phyloP scores from a whole-genome alignment of 2,329 filamentous ascomycete genomes.

The Alternaria hordeiaustralica region DNA sequence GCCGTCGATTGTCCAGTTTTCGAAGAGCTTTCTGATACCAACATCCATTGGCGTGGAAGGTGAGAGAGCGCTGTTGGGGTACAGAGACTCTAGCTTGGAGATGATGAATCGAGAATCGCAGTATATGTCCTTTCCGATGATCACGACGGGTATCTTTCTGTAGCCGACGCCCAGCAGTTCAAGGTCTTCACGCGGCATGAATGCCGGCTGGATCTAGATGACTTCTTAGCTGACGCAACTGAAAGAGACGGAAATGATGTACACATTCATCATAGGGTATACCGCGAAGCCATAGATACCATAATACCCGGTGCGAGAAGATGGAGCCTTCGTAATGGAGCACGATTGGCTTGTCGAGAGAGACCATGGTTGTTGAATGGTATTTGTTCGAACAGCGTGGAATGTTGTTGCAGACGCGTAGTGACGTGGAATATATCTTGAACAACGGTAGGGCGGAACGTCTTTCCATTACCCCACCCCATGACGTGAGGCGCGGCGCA shows the following conservation, averaged over 20 bases:
- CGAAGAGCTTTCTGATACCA: conserved; percentile 63
- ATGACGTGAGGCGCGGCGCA: not conserved
- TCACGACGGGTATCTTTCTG: conserved; percentile 45
- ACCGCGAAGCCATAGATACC: conserved; percentile 71
- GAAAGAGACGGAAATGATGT: conserved; percentile 39
- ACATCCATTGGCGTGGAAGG: conserved; percentile 42
- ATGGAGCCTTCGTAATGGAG: conserved; percentile 73
- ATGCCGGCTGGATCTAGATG: conserved; percentile 62
- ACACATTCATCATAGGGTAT: conserved; percentile 74
- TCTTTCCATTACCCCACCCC: not conserved
- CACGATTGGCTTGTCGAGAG: conserved; percentile 59
- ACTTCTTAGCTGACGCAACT: not conserved
- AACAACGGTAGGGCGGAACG: not conserved
- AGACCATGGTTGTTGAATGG: conserved; percentile 18
- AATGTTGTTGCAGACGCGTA: not conserved
- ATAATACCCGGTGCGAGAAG: conserved; percentile 67
- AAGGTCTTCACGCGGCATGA: conserved; percentile 42
- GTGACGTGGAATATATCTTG: not conserved
- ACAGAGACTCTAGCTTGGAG: conserved; percentile 35
- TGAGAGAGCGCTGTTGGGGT: conserved; percentile 20
- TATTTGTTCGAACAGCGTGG: not conserved
- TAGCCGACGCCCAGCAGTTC: conserved; percentile 45
- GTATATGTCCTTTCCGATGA: conserved; percentile 42
- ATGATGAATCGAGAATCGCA: conserved; percentile 43
- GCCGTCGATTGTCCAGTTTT: conserved; percentile 62